A percentile compares a stretch with the other conserved stretches of the same genome.
phyloP scores from a whole-genome alignment of 2,329 filamentous ascomycete species.

The Parasarocladium wereldwijsianum region DNA sequence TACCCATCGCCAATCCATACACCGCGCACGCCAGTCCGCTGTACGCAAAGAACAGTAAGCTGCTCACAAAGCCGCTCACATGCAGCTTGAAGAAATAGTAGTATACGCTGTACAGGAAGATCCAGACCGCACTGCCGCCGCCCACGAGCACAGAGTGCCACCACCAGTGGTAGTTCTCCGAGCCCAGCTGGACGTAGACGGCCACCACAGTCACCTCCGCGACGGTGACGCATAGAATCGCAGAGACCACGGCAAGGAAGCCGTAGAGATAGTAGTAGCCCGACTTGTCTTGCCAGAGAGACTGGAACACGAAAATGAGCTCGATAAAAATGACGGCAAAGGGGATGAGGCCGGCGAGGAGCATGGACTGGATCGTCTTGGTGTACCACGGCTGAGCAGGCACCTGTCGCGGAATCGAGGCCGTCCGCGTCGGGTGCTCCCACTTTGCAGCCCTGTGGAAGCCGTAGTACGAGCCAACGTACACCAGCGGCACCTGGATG shows the following conservation, averaged over 20 bases:
- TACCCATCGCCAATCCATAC: slow-evolving; percentile 69
- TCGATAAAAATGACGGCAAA: slow-evolving; percentile 85
- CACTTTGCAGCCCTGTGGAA: slow-evolving; percentile 53
- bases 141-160: slow-evolving; percentile 79
- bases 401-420: slow-evolving; percentile 55
- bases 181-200: slow-evolving; percentile 69
- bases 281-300: slow-evolving; percentile 78
- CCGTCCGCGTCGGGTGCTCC: slow-evolving; percentile 72
- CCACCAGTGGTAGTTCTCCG: slow-evolving; percentile 71
- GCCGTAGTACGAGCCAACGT: slow-evolving; percentile 65
- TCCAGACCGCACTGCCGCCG: slow-evolving; percentile 62
- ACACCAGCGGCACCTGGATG: slow-evolving; percentile 74
- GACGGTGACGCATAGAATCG: slow-evolving; percentile 61
- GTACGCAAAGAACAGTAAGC: slow-evolving; percentile 66
- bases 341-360: slow-evolving; percentile 64
- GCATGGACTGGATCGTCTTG: slow-evolving; percentile 43
- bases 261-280: slow-evolving; percentile 89
- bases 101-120: slow-evolving; percentile 72
- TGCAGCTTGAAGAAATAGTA: slow-evolving; percentile 72
- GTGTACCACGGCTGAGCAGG: slow-evolving; percentile 58
- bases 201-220: slow-evolving; percentile 74
- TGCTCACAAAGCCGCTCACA: slow-evolving; percentile 55
- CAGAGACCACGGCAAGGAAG: slow-evolving; percentile 60
- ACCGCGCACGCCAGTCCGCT: slow-evolving; percentile 68
- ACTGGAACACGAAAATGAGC: slow-evolving; percentile 75